These are phyloP conservation scores for Candida neerlandica DNA, from an alignment of 1,139 yeast genomes.

Conservation along the genomic window DNA sequence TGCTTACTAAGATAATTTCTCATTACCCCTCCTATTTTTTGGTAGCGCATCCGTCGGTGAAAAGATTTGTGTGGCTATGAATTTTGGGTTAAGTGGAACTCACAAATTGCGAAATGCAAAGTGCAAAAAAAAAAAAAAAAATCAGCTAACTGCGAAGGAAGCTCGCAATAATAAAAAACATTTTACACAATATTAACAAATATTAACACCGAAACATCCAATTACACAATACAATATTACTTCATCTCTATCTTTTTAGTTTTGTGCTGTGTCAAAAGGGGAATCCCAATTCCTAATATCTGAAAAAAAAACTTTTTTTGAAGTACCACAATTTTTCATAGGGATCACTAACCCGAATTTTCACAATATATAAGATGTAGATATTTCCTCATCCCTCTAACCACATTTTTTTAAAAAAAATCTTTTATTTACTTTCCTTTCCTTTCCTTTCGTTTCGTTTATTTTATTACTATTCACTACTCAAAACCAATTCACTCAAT, in stretches of 20 bases:
- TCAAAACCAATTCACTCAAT: not conserved
- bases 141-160: constrained; percentile 1
- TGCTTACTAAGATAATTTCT: not conserved
- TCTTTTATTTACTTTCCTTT: not conserved
- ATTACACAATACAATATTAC: no score
- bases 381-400: not conserved
- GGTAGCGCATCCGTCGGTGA: not conserved
- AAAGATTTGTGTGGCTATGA: not conserved
- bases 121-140: not conserved
- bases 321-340: not conserved
- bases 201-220: no score
- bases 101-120: no score
- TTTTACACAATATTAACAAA: not conserved
- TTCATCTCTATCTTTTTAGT: not conserved
- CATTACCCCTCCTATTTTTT: constrained; percentile 2
- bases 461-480: not conserved
- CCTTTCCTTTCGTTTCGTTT: not conserved
- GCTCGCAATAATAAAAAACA: not conserved
- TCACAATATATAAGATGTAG: not conserved
- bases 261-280: not conserved
- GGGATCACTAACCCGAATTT: not conserved
- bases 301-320: not conserved
- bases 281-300: not conserved
- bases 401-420: not conserved
- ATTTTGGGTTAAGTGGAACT: constrained; percentile 1